Percentiles rank a stretch among this genome's conserved stretches.
Conservation (phyloP, 768 basidiomycete genomes). For the Lactarius sp. region DNA sequence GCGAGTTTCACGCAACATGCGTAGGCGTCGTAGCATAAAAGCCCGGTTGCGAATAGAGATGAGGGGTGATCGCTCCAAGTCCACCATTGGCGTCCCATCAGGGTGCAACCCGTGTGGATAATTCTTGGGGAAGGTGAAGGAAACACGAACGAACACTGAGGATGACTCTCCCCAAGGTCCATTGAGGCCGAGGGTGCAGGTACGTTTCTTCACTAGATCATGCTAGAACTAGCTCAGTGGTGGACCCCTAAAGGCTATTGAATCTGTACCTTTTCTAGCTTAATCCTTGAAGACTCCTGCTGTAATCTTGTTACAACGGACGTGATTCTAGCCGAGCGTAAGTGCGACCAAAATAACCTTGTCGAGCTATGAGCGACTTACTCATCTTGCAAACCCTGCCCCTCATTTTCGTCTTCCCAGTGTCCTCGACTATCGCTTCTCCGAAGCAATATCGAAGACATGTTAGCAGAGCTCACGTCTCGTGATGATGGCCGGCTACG, state of each 20-base stretch:
- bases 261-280: slow-evolving; percentile 70
- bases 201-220: slow-evolving; percentile 66
- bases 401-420: slow-evolving; percentile 34
- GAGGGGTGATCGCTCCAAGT: slow-evolving; percentile 77
- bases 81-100: slow-evolving; percentile 64
- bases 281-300: slow-evolving; percentile 54
- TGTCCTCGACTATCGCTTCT: slow-evolving; percentile 47
- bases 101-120: slow-evolving; percentile 68
- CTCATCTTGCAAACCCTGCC: slow-evolving; percentile 69
- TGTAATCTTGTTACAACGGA: slow-evolving; percentile 62
- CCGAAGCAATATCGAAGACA: slow-evolving; percentile 27
- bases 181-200: slow-evolving; percentile 79
- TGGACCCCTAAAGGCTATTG: background rate
- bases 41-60: slow-evolving; percentile 75
- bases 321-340: slow-evolving; percentile 54
- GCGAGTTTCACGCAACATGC: slow-evolving; percentile 62
- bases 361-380: slow-evolving; percentile 33
- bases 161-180: slow-evolving; percentile 89
- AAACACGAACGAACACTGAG: slow-evolving; percentile 80
- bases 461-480: slow-evolving; percentile 9
- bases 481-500: slow-evolving; percentile 32
- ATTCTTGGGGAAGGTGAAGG: slow-evolving; percentile 81
- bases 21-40: slow-evolving; percentile 72
- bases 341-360: background rate
- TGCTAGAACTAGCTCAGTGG: slow-evolving; percentile 38